phyloP scores from a whole-genome alignment of 495 filamentous ascomycete genomes.

The Immersiella caudata region DNA sequence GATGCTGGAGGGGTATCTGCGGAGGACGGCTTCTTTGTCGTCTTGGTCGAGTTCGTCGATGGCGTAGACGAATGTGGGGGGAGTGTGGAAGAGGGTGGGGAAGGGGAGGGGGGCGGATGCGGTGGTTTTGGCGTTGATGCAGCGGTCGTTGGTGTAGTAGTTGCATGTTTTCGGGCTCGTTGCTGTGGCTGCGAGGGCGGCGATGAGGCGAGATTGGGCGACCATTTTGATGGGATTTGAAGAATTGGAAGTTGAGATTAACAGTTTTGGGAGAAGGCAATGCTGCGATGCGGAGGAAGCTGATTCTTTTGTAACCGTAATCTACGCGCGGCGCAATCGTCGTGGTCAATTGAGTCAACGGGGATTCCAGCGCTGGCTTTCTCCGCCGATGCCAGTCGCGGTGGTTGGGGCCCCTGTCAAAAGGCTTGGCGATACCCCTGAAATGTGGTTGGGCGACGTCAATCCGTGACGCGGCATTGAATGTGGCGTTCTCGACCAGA shows the following conservation, averaged over 20 bases:
- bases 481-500: background rate
- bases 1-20: background rate
- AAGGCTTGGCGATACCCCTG: background rate
- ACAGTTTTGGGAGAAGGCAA: too few relatives aligned
- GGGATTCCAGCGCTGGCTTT: background rate
- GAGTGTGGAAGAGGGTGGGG: constrained; percentile 1
- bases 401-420: background rate
- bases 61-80: constrained; percentile 14
- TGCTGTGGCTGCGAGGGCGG: background rate
- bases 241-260: background rate
- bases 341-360: background rate
- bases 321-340: background rate
- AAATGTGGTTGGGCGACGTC: background rate
- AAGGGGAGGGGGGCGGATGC: constrained; percentile 9
- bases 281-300: background rate
- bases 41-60: background rate
- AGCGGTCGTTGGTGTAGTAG: constrained; percentile 4
- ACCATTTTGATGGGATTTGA: background rate
- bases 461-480: background rate
- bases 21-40: background rate
- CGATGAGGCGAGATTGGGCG: constrained; percentile 4
- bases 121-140: constrained; percentile 3
- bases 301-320: background rate
- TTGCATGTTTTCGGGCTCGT: background rate
- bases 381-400: too few relatives aligned